A percentile compares a stretch with the other conserved stretches of the same genome.
Conservation (phyloP, 1,139 yeast species). For the Candida sp. region DNA sequence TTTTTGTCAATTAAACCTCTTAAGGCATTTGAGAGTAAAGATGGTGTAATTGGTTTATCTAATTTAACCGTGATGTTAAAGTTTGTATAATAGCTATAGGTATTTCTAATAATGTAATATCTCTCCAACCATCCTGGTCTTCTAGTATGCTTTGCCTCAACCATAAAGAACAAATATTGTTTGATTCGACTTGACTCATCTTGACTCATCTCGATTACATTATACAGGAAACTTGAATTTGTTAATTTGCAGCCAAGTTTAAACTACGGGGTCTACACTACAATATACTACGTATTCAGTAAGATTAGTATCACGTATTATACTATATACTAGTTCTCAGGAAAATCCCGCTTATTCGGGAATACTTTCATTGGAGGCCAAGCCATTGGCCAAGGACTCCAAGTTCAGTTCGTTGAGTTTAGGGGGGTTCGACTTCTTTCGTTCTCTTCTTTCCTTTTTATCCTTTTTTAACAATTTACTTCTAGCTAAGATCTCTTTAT, state of each 20-base stretch:
- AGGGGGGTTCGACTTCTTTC: conserved; percentile 21
- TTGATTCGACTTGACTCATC: background rate
- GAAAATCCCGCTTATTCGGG: background rate
- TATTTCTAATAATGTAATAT: conserved; percentile 24
- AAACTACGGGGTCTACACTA: no score
- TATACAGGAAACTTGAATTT: conserved; percentile 1
- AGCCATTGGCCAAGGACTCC: background rate
- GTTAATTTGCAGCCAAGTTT: no score
- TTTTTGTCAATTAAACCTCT: conserved; percentile 16
- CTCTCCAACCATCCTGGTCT: conserved; percentile 18
- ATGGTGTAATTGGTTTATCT: conserved; percentile 13
- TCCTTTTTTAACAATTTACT: conserved; percentile 31
- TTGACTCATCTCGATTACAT: background rate
- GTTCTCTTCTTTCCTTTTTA: conserved; percentile 33
- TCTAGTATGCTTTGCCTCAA: conserved; percentile 8
- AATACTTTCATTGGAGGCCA: conserved; percentile 2
- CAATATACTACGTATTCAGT: no score
- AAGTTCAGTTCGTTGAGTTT: background rate
- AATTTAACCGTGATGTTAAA: conserved; percentile 25
- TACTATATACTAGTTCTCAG: no score
- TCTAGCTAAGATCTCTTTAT: conserved; percentile 14
- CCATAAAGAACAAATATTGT: conserved; percentile 5
- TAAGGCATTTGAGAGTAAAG: conserved; percentile 23
- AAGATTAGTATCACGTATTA: no score
- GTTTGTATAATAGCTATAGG: conserved; percentile 21